Base-by-base conservation (phyloP, 2,329 filamentous ascomycete species). In the Dryadomyces quercivorus region DNA sequence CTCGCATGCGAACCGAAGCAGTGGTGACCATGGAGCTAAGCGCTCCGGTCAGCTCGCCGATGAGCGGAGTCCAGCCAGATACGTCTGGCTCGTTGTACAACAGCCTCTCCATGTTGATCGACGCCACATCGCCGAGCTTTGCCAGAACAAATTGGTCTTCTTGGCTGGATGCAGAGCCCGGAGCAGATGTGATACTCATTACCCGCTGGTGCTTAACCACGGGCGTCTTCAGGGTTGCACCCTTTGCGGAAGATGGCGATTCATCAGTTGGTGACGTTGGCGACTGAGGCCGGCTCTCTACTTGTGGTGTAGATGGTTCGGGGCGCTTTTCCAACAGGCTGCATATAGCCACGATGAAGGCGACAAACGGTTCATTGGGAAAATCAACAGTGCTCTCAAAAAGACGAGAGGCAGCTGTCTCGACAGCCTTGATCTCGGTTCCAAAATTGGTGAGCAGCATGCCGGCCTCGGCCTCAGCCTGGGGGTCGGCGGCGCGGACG, bases 301-400 rank as follows among this genome's bases (percentile, higher is more conserved):
- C 58, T 45, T 68, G 66, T 3, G 65, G 64, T 40, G 56, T 26
- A 6, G 63, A 52, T 2, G 63, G 55, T 36, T 69, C 66, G 9
- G 53, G 53, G 20, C 58, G 60, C 63, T 66, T 58, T 38, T 77
- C 75, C 6, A 95, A 74, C 7, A 96, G 73, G 48, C 78, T 75
- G 63, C 89, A 90, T 4, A 95, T 76, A 0, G 90, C 85, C 53
- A 76, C 72, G 1, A 97, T 74, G 10, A 97, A 81, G 59, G 88
- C 81, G 5, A 85, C 72, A 62, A 97, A 97, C 0, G 89, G 76
- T 16, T 82, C 76, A 59, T 92, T 90, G 0, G 90, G 88, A 62
- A 95, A 97, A 61, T 96, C 91, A 16, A 86, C 76, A 0, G 91
- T 97, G 68, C 90, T 95, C 65, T 97, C 93, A 56, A 97, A 84